Evolutionary conservation across 768 basidiomycete genomes (phyloP), one percentile per base, ranked within the genome.

Genomic region (Termitomyces sp.): DNA sequence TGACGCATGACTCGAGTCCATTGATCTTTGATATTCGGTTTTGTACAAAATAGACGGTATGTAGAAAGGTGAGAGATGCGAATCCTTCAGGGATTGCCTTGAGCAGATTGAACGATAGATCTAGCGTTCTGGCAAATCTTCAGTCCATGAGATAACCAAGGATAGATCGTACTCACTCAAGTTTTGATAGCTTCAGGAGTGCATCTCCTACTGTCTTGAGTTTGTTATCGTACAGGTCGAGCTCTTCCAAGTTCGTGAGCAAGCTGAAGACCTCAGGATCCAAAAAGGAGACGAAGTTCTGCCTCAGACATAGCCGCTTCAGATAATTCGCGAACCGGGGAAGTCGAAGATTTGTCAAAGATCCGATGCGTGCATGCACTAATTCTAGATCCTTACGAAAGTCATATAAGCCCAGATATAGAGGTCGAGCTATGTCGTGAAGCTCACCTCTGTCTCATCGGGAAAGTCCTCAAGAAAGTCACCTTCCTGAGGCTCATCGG

Each of bases 221-320:
- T 69, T 92, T 88, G 75, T 99, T 99, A 71, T 99, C 97, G 68
- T 98, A 99, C 60, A 98, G 65, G 73, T 99, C 97, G 57, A 98
- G 71, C 61, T 98, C 97, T 66, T 94, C 90, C 35, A 99, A 73
- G 44, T 83, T 77, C 12, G 68, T 79, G 55, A 98, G 71, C 32
- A 79, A 73, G 31, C 76, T 75, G 64, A 96, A 92, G 10, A 86
- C 83, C 16, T 82, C 81, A 4, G 89, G 83, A 61, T 95, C 85
- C 44, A 97, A 78, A 27, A 74, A 72, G 1, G 86, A 78, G 60
- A 98, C 82, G 56, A 82, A 81, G 69, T 97, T 98, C 73, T 96
- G 94, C 37, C 95, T 82, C 23, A 98, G 78, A 73, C 91, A 95
- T 10, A 97, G 75, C 47, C 77, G 83, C 71, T 81, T 87, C 56